Base-by-base conservation (phyloP, 768 basidiomycete species). In the button mushroom (Agaricus bisporus) region DNA sequence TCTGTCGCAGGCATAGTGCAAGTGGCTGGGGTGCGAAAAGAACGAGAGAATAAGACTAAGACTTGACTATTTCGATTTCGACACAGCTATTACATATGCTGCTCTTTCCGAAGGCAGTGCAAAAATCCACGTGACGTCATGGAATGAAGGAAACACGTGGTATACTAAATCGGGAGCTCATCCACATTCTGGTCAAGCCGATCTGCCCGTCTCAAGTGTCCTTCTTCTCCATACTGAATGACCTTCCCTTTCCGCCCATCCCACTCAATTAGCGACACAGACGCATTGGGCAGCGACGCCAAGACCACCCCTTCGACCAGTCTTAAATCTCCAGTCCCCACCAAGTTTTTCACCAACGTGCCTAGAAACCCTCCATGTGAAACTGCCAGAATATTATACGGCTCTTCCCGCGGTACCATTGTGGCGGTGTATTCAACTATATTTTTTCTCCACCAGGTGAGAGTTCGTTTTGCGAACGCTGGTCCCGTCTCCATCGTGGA, bases 321-420 rank as follows among this genome's bases (percentile, higher is more conserved):
- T 45, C 51, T 58, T 48, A 77, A 58, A 58, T 70, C 63, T 32
- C 73, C 63, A 41, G 71, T 73, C 18, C 68, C 66, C n/a, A 78
- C 58, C 61, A 88, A 61, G 38, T 63, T 67, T 17, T 70, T 69
- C 54, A 85, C 69, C 50, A 90, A 70, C 26, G 71, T 69, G 17
- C 68, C 66, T 55, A 90, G 86, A 60, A 79, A 74, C 0, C 79
- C 86, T 2, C 86, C 86, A 52, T 91, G 88, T 39, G 82, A 79
- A 55, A 81, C 78, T 11, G 83, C 76, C 28, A 91, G 72, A 42
- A 88, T 70, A 54, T 75, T 66, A 49, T 66, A 63, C 35, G 74
- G 64, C 17, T 60, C 58, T n/a, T 42, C 17, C 48, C 46, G 39
- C 4, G 29, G 18, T 18, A 39, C 28, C 51, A 54, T 35, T 56